Evolutionary conservation across 1,139 yeast genomes (phyloP).

Genomic region (Candida neerlandica): DNA sequence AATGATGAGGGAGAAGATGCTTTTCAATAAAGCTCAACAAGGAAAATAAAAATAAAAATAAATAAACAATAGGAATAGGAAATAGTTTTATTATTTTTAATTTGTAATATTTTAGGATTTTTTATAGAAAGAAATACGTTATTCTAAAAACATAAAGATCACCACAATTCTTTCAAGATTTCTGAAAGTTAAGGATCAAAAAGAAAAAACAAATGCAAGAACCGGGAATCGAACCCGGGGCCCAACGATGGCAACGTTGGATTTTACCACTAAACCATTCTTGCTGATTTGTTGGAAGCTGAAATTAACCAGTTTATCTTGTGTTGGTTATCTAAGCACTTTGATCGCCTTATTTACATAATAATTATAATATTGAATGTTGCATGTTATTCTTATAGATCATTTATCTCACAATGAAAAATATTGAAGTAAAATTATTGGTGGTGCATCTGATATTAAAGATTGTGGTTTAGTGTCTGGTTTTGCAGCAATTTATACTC

Average conservation of each 20-base stretch:
- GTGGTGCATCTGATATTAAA: too few relatives aligned
- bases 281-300: slow-evolving; percentile 1
- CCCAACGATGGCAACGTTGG: slow-evolving; percentile 24
- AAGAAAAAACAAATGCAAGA: slow-evolving; percentile 16
- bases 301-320: not conserved
- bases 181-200: not conserved
- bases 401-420: too few relatives aligned
- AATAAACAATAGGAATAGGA: not conserved
- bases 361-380: too few relatives aligned
- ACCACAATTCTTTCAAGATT: not conserved
- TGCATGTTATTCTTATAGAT: too few relatives aligned
- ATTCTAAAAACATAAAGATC: too few relatives aligned
- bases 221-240: slow-evolving; percentile 24
- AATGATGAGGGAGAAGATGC: not conserved
- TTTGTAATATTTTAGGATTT: not conserved
- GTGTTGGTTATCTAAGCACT: not conserved
- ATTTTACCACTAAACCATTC: slow-evolving; percentile 22
- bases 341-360: too few relatives aligned
- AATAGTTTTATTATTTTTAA: not conserved
- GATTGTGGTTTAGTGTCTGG: not conserved
- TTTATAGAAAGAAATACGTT: not conserved
- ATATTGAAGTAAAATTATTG: too few relatives aligned
- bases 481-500: not conserved
- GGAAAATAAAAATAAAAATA: not conserved
- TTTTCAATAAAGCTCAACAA: not conserved